These are phyloP conservation scores for Penicillium hordei DNA, from an alignment of 2,329 filamentous ascomycete genomes.

Conservation along the genomic window DNA sequence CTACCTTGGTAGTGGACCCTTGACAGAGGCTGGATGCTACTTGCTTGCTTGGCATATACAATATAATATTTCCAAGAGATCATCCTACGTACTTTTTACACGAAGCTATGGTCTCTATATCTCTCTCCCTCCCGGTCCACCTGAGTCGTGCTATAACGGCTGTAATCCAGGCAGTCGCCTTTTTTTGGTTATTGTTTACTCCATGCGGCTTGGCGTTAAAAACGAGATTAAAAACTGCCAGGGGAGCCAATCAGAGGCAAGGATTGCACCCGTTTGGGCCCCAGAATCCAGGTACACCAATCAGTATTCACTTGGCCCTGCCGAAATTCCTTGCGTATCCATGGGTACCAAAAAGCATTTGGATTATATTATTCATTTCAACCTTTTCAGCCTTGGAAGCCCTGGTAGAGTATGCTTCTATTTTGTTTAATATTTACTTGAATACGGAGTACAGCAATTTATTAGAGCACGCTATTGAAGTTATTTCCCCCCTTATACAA, in stretches of 20 bases:
- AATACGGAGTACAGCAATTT: no score
- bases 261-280: neutral
- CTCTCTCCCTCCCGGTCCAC: neutral
- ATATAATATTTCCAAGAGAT: neutral
- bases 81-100: neutral
- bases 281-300: conserved; percentile 36
- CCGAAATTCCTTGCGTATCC: conserved; percentile 23
- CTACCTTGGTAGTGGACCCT: conserved; percentile 7
- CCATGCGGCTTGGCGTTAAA: conserved; percentile 23
- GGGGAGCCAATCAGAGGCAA: conserved; percentile 26
- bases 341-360: conserved; percentile 16
- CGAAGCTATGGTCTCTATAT: neutral
- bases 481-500: neutral
- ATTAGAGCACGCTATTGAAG: conserved; percentile 7
- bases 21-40: conserved; percentile 2
- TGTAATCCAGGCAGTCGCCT: conserved; percentile 1
- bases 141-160: neutral
- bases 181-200: conserved; percentile 13
- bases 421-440: neutral
- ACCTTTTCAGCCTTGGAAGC: no score
- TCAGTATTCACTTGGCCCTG: conserved; percentile 16
- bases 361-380: neutral
- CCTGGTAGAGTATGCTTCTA: no score
- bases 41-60: conserved; percentile 1
- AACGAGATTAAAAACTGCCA: conserved; percentile 26